Conservation (phyloP, 2,329 filamentous ascomycete genomes). For the Dryadomyces sulphureus region DNA sequence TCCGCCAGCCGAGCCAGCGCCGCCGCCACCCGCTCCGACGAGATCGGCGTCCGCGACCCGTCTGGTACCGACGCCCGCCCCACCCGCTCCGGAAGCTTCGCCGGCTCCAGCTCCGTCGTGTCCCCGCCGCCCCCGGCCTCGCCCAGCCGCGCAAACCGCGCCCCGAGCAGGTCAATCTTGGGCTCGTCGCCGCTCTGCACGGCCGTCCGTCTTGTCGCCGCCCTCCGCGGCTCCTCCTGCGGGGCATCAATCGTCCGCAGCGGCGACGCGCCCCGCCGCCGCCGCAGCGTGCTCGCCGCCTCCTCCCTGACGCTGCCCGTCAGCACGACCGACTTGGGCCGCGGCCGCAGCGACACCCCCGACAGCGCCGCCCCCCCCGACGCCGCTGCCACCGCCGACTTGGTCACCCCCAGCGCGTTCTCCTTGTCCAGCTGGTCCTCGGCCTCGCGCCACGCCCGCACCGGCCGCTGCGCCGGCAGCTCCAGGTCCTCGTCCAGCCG, state of each 20-base stretch:
- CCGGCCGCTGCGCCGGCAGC: slow-evolving; percentile 3
- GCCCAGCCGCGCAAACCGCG: slow-evolving; percentile 30
- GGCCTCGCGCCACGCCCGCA: background rate
- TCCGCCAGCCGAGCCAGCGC: slow-evolving; percentile 39
- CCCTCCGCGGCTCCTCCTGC: background rate
- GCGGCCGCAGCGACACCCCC: background rate
- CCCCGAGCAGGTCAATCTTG: slow-evolving; percentile 29
- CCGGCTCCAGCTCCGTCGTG: too few relatives aligned
- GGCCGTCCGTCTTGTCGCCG: background rate
- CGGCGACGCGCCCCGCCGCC: slow-evolving; percentile 5
- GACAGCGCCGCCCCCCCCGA: background rate
- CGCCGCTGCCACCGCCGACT: background rate
- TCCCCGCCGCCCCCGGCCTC: too few relatives aligned
- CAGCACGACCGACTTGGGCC: background rate
- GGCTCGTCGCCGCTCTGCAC: slow-evolving; percentile 14
- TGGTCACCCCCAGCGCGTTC: background rate
- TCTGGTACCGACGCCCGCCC: background rate
- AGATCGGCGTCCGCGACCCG: slow-evolving; percentile 26
- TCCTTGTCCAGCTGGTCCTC: slow-evolving; percentile 4
- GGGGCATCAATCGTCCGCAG: slow-evolving; percentile 5
- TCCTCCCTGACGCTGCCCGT: background rate
- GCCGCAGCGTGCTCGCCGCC: background rate
- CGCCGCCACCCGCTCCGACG: slow-evolving; percentile 36
- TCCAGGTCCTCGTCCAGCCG: slow-evolving; percentile 2
- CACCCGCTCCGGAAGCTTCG: background rate